Conservation (phyloP, 2,329 filamentous ascomycete species). For the Epicoccum nigrum region DNA sequence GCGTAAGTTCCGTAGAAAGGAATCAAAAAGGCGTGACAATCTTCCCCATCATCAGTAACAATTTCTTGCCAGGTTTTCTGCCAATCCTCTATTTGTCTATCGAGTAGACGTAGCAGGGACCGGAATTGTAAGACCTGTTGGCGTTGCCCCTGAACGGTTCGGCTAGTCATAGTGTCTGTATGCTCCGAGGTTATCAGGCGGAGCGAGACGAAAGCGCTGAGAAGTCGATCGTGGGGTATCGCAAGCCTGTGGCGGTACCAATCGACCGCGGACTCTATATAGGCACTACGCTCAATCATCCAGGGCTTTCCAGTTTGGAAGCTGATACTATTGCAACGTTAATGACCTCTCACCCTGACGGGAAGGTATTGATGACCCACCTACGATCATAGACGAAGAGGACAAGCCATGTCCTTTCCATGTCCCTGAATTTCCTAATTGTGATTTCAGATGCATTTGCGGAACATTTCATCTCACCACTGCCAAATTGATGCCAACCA, state of each 20-base stretch:
- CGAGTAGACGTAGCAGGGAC: constrained; percentile 1
- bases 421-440: background rate
- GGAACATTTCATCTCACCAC: background rate
- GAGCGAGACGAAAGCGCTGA: constrained; percentile 16
- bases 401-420: constrained; percentile 10
- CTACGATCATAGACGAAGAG: constrained; percentile 13
- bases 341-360: background rate
- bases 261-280: constrained; percentile 2
- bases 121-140: background rate
- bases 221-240: constrained; percentile 11
- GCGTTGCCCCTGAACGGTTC: background rate
- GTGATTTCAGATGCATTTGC: background rate
- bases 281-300: constrained; percentile 15
- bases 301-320: constrained; percentile 7
- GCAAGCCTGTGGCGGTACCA: constrained; percentile 10
- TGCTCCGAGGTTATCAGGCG: constrained; percentile 3
- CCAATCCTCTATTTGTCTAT: constrained; percentile 6
- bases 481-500: constrained; percentile 13
- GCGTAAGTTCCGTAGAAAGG: constrained; percentile 18
- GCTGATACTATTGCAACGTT: background rate
- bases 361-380: background rate
- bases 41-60: background rate
- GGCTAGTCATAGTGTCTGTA: background rate
- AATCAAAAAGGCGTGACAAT: constrained; percentile 15
- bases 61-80: background rate